These are phyloP conservation scores for Berberis thunbergii DNA, from an alignment of 164 flowering plant species.

Conservation along the genomic window DNA sequence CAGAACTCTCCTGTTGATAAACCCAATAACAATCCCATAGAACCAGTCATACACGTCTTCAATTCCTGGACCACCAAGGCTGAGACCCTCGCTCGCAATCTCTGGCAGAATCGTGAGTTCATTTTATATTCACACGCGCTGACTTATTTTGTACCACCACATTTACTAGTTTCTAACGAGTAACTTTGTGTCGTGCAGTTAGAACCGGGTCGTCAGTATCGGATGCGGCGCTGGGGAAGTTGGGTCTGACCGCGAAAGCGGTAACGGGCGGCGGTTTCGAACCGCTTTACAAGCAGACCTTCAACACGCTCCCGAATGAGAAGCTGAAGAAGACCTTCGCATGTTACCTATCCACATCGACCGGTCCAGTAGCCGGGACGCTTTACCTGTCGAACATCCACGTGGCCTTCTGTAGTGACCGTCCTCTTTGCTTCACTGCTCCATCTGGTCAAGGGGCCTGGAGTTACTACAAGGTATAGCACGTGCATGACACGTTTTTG, in stretches of 20 bases:
- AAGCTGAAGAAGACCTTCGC: conserved; percentile 52
- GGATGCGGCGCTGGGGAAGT: conserved; percentile 52
- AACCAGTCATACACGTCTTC: conserved; percentile 28
- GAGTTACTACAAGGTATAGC: conserved; percentile 56
- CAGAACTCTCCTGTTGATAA: conserved; percentile 25
- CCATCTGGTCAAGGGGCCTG: conserved; percentile 66
- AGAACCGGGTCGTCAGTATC: conserved; percentile 47
- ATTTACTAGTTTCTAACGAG: too few species aligned
- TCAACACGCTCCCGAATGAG: conserved; percentile 31
- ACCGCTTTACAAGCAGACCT: conserved; percentile 42
- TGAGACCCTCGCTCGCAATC: conserved; percentile 33
- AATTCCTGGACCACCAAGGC: conserved; percentile 32
- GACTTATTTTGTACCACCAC: too few species aligned
- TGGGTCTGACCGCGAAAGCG: conserved; percentile 45
- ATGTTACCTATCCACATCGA: conserved; percentile 55
- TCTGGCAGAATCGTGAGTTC: conserved; percentile 39
- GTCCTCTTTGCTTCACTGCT: conserved; percentile 46
- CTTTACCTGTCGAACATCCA: conserved; percentile 45
- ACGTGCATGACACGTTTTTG: too few species aligned
- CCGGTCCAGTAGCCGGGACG: conserved; percentile 67
- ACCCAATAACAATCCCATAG: conserved; percentile 29
- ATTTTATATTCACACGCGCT: too few species aligned
- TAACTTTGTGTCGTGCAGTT: conserved; percentile 23
- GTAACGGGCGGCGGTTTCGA: conserved; percentile 54
- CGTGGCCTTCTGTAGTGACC: conserved; percentile 56